Evolutionary conservation across 2,329 filamentous ascomycete genomes (phyloP).

Genomic region (Exophiala mesophila): DNA sequence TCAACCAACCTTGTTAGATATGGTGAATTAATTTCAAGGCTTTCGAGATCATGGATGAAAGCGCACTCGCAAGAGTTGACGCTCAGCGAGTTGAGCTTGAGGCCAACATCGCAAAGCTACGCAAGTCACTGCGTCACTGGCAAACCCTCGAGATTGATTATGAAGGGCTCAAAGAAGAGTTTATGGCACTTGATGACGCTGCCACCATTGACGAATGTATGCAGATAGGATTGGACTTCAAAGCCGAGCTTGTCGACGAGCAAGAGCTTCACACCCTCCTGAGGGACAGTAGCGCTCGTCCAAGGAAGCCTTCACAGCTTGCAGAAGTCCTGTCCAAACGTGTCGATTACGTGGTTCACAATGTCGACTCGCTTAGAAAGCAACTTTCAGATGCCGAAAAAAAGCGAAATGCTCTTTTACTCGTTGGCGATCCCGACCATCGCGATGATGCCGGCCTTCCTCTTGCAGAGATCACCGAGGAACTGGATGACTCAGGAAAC

Average conservation of each 20-base stretch:
- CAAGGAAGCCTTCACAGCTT: constrained; percentile 54
- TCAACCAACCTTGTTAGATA: too few relatives aligned
- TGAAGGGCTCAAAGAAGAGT: constrained; percentile 78
- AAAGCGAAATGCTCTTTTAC: constrained; percentile 60
- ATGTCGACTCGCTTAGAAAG: constrained; percentile 68
- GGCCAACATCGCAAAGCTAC: constrained; percentile 67
- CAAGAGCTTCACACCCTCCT: constrained; percentile 54
- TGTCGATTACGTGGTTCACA: constrained; percentile 84
- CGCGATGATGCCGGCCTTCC: constrained; percentile 67
- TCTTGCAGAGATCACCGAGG: constrained; percentile 85
- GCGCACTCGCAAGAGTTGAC: constrained; percentile 65
- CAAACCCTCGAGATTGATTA: constrained; percentile 88
- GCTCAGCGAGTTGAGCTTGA: constrained; percentile 71
- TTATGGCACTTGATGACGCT: constrained; percentile 52
- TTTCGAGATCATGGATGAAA: constrained; percentile 33
- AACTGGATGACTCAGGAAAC: constrained; percentile 86
- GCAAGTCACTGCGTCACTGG: constrained; percentile 78
- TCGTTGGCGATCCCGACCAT: constrained; percentile 56
- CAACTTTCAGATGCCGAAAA: constrained; percentile 65
- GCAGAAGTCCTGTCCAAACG: constrained; percentile 65
- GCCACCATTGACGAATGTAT: constrained; percentile 53
- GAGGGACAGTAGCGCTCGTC: constrained; percentile 40
- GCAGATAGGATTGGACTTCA: constrained; percentile 40
- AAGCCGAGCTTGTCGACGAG: constrained; percentile 40
- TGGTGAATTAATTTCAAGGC: constrained; percentile 5